phyloP scores from a whole-genome alignment of 345 rosid species.

The Aquilaria malaccensis region DNA sequence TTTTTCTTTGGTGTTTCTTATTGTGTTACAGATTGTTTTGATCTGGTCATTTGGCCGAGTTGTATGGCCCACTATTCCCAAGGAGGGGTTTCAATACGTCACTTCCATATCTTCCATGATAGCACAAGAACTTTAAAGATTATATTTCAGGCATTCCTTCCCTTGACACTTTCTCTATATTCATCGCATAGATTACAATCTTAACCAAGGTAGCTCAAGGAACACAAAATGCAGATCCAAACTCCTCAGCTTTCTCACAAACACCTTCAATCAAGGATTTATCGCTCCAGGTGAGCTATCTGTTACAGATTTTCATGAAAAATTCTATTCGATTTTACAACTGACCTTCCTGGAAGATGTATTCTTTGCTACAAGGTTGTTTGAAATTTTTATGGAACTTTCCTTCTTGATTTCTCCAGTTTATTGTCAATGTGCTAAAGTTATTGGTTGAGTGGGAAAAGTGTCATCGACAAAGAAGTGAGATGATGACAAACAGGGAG shows the following conservation, averaged over 20 bases:
- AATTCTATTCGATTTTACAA: conserved; percentile 3
- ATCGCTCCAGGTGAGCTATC: conserved; percentile 71
- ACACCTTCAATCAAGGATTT: conserved; percentile 73
- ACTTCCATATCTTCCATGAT: no score
- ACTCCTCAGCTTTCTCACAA: conserved; percentile 65
- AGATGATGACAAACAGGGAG: conserved; percentile 31
- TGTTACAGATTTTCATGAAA: conserved; percentile 12
- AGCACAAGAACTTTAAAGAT: background rate
- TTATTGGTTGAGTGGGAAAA: conserved; percentile 97
- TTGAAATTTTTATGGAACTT: conserved; percentile 17
- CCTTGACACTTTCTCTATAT: background rate
- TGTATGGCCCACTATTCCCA: no score
- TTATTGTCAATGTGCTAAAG: conserved; percentile 84
- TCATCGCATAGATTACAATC: conserved; percentile 54
- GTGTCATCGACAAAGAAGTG: conserved; percentile 38
- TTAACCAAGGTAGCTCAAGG: conserved; percentile 92
- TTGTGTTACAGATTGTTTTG: no score
- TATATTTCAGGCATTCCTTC: conserved; percentile 1
- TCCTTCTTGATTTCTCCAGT: conserved; percentile 42
- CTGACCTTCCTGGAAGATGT: conserved; percentile 1
- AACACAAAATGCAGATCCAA: conserved; percentile 78
- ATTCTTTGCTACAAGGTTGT: conserved; percentile 12
- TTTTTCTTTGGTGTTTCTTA: no score
- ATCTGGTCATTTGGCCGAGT: no score
- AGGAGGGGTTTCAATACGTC: no score